These are phyloP conservation scores for Strobilomyces confusus DNA, from an alignment of 768 basidiomycete genomes.

Conservation along the genomic window DNA sequence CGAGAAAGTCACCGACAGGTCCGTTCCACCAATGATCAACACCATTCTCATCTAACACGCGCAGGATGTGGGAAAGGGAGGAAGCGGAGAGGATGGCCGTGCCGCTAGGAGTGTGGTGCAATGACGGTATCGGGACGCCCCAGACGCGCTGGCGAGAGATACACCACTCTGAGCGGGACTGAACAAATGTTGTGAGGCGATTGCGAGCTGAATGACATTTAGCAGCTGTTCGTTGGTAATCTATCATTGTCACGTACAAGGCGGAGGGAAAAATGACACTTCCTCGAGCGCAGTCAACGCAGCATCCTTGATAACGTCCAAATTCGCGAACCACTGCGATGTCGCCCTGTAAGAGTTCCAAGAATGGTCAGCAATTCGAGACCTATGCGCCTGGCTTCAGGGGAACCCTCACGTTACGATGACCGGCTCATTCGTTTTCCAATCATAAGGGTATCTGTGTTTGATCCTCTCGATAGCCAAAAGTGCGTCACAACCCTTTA, in stretches of 20 bases:
- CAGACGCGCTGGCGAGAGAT: conserved; percentile 96
- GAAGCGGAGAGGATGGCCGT: conserved; percentile 58
- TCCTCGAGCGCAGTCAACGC: conserved; percentile 65
- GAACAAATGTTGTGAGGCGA: conserved; percentile 84
- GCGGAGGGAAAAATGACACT: conserved; percentile 72
- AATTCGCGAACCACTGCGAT: conserved; percentile 96
- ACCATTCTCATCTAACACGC: conserved; percentile 68
- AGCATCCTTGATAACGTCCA: conserved; percentile 75
- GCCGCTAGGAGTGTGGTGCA: conserved; percentile 64
- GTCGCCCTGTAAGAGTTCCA: conserved; percentile 57
- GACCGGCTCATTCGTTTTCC: conserved; percentile 91
- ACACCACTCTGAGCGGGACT: conserved; percentile 94
- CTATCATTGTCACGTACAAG: conserved; percentile 48
- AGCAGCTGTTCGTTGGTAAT: background rate
- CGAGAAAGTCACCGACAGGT: conserved; percentile 76
- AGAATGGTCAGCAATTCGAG: background rate
- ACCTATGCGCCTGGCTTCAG: background rate
- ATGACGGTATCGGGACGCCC: conserved; percentile 94
- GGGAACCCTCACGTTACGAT: conserved; percentile 70
- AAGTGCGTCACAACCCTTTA: conserved; percentile 51
- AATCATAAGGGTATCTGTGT: conserved; percentile 95
- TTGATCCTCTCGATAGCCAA: conserved; percentile 66
- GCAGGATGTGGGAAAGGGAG: conserved; percentile 72
- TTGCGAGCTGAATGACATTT: conserved; percentile 57
- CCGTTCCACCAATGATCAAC: conserved; percentile 92